Conservation (phyloP, 768 basidiomycete genomes). For the Kwoniella sp. region DNA sequence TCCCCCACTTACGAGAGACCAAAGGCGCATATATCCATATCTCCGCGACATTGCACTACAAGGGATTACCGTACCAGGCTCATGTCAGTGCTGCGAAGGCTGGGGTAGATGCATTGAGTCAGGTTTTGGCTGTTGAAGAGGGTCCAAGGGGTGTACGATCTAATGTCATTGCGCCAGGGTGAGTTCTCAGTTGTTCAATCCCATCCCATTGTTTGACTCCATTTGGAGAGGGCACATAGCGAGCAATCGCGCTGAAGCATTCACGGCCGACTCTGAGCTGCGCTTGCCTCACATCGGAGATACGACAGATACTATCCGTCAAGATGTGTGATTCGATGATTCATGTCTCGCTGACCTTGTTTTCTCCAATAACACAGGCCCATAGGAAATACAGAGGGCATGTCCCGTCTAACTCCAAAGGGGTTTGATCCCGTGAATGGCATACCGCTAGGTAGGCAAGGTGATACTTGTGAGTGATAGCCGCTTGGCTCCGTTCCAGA, state of each 20-base stretch:
- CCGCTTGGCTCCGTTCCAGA: neutral
- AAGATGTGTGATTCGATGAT: no score
- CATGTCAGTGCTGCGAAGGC: slow-evolving; percentile 96
- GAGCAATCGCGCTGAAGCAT: no score
- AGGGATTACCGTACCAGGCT: slow-evolving; percentile 71
- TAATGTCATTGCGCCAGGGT: slow-evolving; percentile 59
- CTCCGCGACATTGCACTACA: slow-evolving; percentile 82
- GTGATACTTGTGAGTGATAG: slow-evolving; percentile 36
- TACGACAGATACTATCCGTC: no score
- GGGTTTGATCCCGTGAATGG: slow-evolving; percentile 33
- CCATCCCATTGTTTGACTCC: no score
- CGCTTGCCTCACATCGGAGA: no score
- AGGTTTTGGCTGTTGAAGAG: slow-evolving; percentile 87
- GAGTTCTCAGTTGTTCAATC: no score
- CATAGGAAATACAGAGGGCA: slow-evolving; percentile 73
- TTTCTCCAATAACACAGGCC: slow-evolving; percentile 58
- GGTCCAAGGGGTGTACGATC: slow-evolving; percentile 92
- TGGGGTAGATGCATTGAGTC: slow-evolving; percentile 83
- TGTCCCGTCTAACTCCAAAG: slow-evolving; percentile 55
- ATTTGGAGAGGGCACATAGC: no score
- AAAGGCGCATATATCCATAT: slow-evolving; percentile 86
- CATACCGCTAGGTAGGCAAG: slow-evolving; percentile 43
- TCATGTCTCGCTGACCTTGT: no score
- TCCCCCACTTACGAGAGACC: slow-evolving; percentile 69
- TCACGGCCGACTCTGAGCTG: no score